Percentiles rank a stretch among this genome's conserved stretches.
phyloP scores from a whole-genome alignment of 257 asterid species.

The Haberlea rhodopensis region DNA sequence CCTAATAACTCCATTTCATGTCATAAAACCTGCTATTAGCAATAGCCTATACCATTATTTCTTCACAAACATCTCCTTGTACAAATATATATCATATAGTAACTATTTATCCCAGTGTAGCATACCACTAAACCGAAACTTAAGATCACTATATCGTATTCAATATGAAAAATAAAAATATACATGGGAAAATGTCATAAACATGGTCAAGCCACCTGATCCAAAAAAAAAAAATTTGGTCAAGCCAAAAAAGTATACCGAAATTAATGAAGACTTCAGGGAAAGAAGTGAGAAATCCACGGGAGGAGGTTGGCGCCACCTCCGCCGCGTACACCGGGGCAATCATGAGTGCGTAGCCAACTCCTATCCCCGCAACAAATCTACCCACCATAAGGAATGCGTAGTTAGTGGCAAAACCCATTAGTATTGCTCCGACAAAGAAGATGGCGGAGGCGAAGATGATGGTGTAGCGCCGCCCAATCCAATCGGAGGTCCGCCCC shows the following conservation, averaged over 20 bases:
- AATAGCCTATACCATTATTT: too few species aligned
- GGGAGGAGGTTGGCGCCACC: not conserved
- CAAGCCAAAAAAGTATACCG: not conserved
- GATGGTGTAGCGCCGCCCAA: constrained; percentile 47
- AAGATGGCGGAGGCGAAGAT: constrained; percentile 31
- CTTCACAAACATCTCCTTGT: too few species aligned
- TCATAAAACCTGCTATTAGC: too few species aligned
- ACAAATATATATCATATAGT: too few species aligned
- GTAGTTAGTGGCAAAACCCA: constrained; percentile 43
- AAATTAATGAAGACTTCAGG: not conserved
- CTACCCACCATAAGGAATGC: constrained; percentile 41
- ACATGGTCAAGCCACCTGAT: too few species aligned
- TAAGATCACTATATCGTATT: too few species aligned
- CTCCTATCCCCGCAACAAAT: constrained; percentile 42
- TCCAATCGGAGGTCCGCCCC: constrained; percentile 42
- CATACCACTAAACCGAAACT: too few species aligned
- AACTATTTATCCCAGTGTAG: too few species aligned
- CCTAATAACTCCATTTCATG: too few species aligned
- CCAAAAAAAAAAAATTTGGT: too few species aligned
- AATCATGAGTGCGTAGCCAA: constrained; percentile 26
- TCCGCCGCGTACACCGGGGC: not conserved
- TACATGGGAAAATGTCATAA: too few species aligned
- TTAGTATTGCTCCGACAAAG: constrained; percentile 38
- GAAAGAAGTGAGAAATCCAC: not conserved
- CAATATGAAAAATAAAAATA: too few species aligned